Percentiles rank a stretch among this genome's conserved stretches.
phyloP scores from a whole-genome alignment of 139 green algal species.

The Chlorella sp. region DNA sequence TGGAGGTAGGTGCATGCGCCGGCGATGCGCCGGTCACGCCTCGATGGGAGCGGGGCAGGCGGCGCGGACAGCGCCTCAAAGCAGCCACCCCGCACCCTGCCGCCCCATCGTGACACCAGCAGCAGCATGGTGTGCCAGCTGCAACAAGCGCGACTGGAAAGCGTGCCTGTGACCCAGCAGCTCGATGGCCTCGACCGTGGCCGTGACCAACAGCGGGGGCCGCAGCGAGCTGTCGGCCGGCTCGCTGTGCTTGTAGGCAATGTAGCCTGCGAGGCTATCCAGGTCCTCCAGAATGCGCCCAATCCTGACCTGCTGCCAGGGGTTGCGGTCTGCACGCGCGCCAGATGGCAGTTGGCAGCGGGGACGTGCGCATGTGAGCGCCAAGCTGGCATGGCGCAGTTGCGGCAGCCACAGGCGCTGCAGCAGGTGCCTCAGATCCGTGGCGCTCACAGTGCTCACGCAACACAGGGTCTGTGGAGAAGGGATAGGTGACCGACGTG shows the following conservation, averaged over 20 bases:
- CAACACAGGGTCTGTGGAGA: constrained; percentile 9
- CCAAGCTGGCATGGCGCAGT: background rate
- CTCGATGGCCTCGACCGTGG: constrained; percentile 70
- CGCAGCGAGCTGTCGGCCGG: constrained; percentile 27
- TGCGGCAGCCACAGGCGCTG: background rate
- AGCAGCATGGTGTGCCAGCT: too few relatives aligned
- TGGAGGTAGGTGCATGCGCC: too few relatives aligned
- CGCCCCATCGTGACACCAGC: too few relatives aligned
- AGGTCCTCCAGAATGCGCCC: constrained; percentile 86
- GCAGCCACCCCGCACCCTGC: too few relatives aligned
- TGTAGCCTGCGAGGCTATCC: constrained; percentile 77
- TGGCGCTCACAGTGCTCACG: constrained; percentile 9
- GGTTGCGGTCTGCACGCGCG: constrained; percentile 53
- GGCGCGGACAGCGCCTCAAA: too few relatives aligned
- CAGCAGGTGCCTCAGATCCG: background rate
- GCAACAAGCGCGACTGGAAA: too few relatives aligned
- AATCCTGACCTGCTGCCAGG: constrained; percentile 72
- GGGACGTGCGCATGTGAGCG: background rate
- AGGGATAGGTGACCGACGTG: constrained; percentile 33
- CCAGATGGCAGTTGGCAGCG: background rate
- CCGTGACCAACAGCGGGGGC: constrained; percentile 75
- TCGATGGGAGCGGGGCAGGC: too few relatives aligned
- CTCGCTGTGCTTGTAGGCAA: constrained; percentile 71
- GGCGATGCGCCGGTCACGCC: too few relatives aligned
- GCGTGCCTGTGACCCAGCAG: too few relatives aligned